These are phyloP conservation scores for Tuber aestivum DNA, from an alignment of 495 filamentous ascomycete species.

Conservation along the genomic window DNA sequence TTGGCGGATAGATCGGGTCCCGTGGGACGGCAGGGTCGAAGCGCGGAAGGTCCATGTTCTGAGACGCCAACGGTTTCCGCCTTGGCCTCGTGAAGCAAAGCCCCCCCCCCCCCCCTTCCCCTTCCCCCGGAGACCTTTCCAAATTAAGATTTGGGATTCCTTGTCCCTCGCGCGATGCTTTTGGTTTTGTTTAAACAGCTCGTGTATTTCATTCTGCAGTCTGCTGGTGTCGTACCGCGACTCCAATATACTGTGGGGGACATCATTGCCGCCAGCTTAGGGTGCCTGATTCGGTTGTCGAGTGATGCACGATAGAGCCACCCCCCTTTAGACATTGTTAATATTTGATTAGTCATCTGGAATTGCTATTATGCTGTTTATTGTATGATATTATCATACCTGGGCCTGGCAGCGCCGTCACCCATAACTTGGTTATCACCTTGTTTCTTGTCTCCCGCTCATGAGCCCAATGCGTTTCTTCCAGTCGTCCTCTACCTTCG, in stretches of 20 bases:
- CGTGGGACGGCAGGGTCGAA: conserved; percentile 49
- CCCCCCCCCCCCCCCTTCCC: too few species aligned
- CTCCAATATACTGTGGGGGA: conserved; percentile 51
- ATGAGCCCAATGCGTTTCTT: too few species aligned
- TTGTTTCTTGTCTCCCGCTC: too few species aligned
- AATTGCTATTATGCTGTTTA: too few species aligned
- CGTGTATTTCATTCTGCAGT: conserved; percentile 37
- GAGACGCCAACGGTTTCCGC: conserved; percentile 41
- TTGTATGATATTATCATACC: neutral
- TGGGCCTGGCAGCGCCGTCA: too few species aligned
- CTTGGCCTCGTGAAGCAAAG: conserved; percentile 48
- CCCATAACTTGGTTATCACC: too few species aligned
- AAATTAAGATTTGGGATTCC: conserved; percentile 46
- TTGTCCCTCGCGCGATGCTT: conserved; percentile 49
- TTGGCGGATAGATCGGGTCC: conserved; percentile 44
- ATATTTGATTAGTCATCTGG: conserved; percentile 34
- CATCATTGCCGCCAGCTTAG: conserved; percentile 46
- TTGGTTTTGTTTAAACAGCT: conserved; percentile 46
- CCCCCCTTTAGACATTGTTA: conserved; percentile 37
- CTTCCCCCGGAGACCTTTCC: conserved; percentile 43
- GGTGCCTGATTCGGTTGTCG: conserved; percentile 46
- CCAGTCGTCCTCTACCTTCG: too few species aligned
- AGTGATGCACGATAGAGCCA: conserved; percentile 47
- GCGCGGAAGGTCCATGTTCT: conserved; percentile 46
- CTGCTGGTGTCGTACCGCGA: conserved; percentile 33